Evolutionary conservation across 1,284 basidiomycete genomes (phyloP).

Genomic region (Fomitopsis schrenkii): DNA sequence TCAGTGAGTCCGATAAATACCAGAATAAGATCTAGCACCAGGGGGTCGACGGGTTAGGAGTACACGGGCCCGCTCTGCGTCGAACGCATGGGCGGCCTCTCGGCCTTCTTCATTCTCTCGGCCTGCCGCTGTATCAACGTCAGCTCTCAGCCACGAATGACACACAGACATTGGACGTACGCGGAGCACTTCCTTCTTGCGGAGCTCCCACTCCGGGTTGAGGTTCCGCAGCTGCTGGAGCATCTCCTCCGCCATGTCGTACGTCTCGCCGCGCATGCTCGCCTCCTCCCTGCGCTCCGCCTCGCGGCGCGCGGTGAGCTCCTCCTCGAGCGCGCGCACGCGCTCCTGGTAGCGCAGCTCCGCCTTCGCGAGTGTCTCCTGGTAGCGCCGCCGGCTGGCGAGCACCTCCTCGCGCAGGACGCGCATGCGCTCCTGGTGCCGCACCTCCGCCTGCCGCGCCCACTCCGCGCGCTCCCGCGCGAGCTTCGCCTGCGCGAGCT

Average conservation of each 20-base stretch:
- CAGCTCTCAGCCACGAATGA: neutral
- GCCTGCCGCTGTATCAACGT: constrained; percentile 16
- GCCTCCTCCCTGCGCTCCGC: constrained; percentile 18
- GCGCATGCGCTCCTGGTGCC: constrained; percentile 40
- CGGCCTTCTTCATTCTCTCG: constrained; percentile 17
- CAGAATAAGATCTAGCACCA: constrained; percentile 17
- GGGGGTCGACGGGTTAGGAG: neutral
- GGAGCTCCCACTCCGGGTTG: constrained; percentile 61
- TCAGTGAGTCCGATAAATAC: constrained; percentile 16
- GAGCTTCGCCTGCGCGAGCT: constrained; percentile 22
- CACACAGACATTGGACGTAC: constrained; percentile 20
- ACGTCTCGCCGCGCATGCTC: constrained; percentile 14
- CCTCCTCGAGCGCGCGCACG: constrained; percentile 21
- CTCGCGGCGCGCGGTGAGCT: constrained; percentile 17
- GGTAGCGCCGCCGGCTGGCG: constrained; percentile 21
- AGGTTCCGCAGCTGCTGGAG: constrained; percentile 42
- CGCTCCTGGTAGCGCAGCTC: constrained; percentile 24
- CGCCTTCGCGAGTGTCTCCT: constrained; percentile 18
- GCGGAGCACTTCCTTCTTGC: constrained; percentile 40
- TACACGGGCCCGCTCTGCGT: constrained; percentile 1
- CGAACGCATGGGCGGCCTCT: constrained; percentile 8
- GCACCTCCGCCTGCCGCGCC: constrained; percentile 47
- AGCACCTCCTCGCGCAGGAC: constrained; percentile 31
- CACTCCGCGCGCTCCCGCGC: constrained; percentile 57
- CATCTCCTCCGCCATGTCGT: constrained; percentile 25